These are phyloP conservation scores for Leccinum disarticulatum DNA, from an alignment of 768 basidiomycete species.

Conservation along the genomic window DNA sequence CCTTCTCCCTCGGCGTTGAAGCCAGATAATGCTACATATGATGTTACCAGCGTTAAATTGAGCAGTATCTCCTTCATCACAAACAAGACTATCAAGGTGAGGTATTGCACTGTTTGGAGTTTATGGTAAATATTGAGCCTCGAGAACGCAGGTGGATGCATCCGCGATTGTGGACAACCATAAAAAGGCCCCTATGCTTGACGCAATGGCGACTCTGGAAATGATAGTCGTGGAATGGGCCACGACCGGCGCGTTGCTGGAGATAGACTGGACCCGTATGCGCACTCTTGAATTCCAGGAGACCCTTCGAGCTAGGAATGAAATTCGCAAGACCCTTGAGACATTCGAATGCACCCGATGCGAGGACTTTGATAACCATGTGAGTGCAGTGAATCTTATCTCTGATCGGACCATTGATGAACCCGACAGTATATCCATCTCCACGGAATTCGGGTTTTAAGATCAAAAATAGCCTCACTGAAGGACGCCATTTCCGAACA, in stretches of 20 bases:
- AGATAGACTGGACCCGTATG: slow-evolving; percentile 84
- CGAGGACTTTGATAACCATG: slow-evolving; percentile 71
- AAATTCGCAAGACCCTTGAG: slow-evolving; percentile 43
- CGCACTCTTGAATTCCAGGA: slow-evolving; percentile 93
- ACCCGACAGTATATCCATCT: slow-evolving; percentile 63
- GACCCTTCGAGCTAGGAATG: slow-evolving; percentile 57
- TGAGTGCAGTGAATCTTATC: slow-evolving; percentile 38
- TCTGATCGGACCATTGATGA: slow-evolving; percentile 10
- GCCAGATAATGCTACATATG: slow-evolving; percentile 59
- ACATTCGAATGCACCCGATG: slow-evolving; percentile 57
- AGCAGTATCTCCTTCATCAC: slow-evolving; percentile 79
- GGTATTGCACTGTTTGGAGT: slow-evolving; percentile 36
- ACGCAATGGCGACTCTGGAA: slow-evolving; percentile 51
- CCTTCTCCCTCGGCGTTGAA: slow-evolving; percentile 47
- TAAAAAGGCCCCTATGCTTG: slow-evolving; percentile 59
- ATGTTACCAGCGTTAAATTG: slow-evolving; percentile 62
- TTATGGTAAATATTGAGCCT: neutral
- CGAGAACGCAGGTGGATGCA: slow-evolving; percentile 59
- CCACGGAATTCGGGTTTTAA: slow-evolving; percentile 75
- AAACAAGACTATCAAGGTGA: slow-evolving; percentile 77
- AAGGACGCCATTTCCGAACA: slow-evolving; percentile 92
- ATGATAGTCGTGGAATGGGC: slow-evolving; percentile 58
- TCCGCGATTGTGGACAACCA: slow-evolving; percentile 66
- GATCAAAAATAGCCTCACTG: slow-evolving; percentile 70
- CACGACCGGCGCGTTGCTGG: slow-evolving; percentile 48